These are phyloP conservation scores for Moesziomyces globuligerus DNA, from an alignment of 1,284 basidiomycete species.

Conservation along the genomic window DNA sequence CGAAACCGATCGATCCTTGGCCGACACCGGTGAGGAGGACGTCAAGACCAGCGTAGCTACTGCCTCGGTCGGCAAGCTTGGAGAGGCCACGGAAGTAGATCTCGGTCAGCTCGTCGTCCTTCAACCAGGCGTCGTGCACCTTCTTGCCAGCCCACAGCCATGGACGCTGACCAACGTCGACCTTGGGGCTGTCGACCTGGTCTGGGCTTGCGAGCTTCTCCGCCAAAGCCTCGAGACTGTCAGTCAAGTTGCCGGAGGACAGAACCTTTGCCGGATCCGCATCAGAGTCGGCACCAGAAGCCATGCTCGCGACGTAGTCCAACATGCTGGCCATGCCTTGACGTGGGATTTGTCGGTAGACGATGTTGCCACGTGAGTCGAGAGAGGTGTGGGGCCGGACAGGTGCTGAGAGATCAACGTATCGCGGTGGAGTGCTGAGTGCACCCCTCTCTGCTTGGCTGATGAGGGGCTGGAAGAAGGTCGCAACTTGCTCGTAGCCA, in stretches of 20 bases:
- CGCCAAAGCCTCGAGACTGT: neutral
- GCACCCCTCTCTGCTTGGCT: conserved; percentile 75
- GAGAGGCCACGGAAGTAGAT: conserved; percentile 87
- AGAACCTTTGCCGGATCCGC: conserved; percentile 95
- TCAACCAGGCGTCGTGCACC: neutral
- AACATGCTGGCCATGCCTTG: conserved; percentile 94
- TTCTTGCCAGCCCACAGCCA: conserved; percentile 5
- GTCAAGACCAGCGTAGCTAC: conserved; percentile 97
- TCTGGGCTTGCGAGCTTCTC: neutral
- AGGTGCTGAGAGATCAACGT: conserved; percentile 76
- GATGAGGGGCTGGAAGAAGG: conserved; percentile 3
- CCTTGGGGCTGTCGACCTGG: conserved; percentile 70
- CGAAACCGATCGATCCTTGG: conserved; percentile 94
- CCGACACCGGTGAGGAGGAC: conserved; percentile 96
- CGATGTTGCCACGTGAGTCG: conserved; percentile 89
- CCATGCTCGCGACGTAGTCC: conserved; percentile 98
- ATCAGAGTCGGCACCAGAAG: conserved; percentile 80
- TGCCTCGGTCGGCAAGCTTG: conserved; percentile 96
- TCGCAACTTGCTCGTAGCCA: neutral
- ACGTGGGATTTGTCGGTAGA: conserved; percentile 72
- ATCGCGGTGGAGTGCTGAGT: too few relatives aligned
- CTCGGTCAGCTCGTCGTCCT: conserved; percentile 80
- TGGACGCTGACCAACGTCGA: conserved; percentile 68
- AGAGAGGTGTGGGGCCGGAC: conserved; percentile 95
- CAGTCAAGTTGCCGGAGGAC: conserved; percentile 1